Percentiles rank a stretch among this genome's conserved stretches.
Conservation (phyloP, 176 grass and related monocot genomes). For the Aegilops tauschii region DNA sequence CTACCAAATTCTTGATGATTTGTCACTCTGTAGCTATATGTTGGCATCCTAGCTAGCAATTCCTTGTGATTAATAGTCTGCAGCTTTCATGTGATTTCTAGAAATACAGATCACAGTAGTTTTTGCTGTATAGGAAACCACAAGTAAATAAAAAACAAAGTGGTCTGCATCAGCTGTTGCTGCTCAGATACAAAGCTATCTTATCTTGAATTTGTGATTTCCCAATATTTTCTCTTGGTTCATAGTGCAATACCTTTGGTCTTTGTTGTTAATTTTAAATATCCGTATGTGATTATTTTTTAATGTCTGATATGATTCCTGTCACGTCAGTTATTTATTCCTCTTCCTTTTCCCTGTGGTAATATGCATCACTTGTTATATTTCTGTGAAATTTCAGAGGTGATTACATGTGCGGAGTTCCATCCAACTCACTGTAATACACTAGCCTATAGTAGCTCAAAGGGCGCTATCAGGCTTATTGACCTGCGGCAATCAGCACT, state of each 20-base stretch:
- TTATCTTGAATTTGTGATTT: slow-evolving; percentile 12
- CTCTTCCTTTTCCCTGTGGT: not conserved
- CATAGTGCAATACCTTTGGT: not conserved
- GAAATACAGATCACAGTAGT: not conserved
- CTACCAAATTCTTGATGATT: slow-evolving; percentile 1
- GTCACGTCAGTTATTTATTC: not conserved
- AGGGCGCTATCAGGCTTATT: slow-evolving; percentile 89
- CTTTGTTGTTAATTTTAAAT: slow-evolving; percentile 8
- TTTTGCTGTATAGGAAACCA: slow-evolving; percentile 4
- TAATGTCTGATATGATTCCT: slow-evolving; percentile 11
- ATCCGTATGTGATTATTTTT: not conserved
- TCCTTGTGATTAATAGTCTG: not conserved
- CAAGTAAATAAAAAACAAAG: not conserved
- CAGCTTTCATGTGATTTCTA: not conserved
- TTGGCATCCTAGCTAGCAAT: not conserved
- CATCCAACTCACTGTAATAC: slow-evolving; percentile 83
- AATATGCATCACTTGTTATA: slow-evolving; percentile 32
- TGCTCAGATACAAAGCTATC: not conserved
- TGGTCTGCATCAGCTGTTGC: not conserved
- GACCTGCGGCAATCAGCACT: slow-evolving; percentile 85
- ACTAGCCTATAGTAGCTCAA: slow-evolving; percentile 92
- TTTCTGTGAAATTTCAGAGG: slow-evolving; percentile 68
- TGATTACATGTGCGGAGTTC: slow-evolving; percentile 95
- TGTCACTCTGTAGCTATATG: slow-evolving; percentile 4
- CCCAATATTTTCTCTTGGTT: slow-evolving; percentile 19